Conservation (phyloP, 73 alveolate genomes). For the Uronychia binucleata region DNA sequence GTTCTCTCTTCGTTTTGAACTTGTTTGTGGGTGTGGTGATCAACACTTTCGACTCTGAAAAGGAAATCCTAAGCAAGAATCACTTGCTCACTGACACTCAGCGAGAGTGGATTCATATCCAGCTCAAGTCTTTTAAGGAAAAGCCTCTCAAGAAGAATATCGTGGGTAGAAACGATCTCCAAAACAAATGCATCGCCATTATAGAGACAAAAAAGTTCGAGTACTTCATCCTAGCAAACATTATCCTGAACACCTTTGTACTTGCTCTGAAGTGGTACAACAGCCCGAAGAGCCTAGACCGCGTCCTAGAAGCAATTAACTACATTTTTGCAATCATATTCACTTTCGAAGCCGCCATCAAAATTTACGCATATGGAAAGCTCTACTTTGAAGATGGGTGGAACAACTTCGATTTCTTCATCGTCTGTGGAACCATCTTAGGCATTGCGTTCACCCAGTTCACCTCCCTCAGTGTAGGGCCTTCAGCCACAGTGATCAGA, state of each 20-base stretch:
- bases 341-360: constrained; percentile 24
- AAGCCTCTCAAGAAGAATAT: constrained; percentile 4
- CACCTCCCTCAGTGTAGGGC: constrained; percentile 9
- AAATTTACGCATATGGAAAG: constrained; percentile 28
- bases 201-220: constrained; percentile 12
- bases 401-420: constrained; percentile 55
- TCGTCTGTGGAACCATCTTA: constrained; percentile 26
- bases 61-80: not conserved
- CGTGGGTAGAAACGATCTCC: not conserved
- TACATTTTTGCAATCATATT: constrained; percentile 23
- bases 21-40: constrained; percentile 18
- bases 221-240: not conserved
- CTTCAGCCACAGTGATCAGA: constrained; percentile 25
- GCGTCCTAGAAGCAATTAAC: constrained; percentile 3
- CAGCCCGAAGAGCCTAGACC: not conserved
- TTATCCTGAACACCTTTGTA: constrained; percentile 13
- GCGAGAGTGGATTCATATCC: not conserved
- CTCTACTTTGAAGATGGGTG: constrained; percentile 41
- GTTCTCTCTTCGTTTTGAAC: not conserved
- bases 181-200: not conserved
- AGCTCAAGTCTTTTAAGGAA: not conserved
- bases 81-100: not conserved
- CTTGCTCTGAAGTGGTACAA: constrained; percentile 21
- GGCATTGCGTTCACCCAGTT: not conserved
- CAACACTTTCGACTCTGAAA: not conserved